Conservation (phyloP, 2,329 filamentous ascomycete species). For the Aspergillus costaricaensis region DNA sequence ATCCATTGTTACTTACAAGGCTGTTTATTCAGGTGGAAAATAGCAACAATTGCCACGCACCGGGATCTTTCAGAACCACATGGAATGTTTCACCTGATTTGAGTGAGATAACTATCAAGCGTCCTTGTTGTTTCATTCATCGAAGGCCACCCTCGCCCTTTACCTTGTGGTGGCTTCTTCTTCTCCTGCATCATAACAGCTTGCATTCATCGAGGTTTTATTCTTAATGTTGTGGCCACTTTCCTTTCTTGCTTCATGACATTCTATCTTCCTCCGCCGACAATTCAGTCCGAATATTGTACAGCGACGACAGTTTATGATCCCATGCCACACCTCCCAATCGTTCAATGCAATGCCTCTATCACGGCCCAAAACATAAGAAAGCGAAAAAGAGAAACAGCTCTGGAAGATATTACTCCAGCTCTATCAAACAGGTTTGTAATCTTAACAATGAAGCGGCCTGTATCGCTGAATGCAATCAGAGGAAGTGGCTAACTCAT, state of each 20-base stretch:
- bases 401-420: constrained; percentile 9
- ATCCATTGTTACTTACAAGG: too few relatives aligned
- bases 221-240: not conserved
- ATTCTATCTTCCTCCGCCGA: not conserved
- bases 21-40: too few relatives aligned
- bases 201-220: not conserved
- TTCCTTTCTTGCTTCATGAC: not conserved
- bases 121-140: not conserved
- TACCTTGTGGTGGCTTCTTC: not conserved
- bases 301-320: not conserved
- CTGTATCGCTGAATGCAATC: not conserved
- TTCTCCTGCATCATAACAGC: not conserved
- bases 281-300: not conserved
- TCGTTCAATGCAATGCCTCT: constrained; percentile 12
- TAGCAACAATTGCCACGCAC: not conserved
- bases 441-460: not conserved
- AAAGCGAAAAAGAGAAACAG: constrained; percentile 30
- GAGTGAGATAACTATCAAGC: not conserved
- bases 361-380: constrained; percentile 17
- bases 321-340: constrained; percentile 15
- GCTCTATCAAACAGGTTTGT: constrained; percentile 15
- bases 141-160: not conserved
- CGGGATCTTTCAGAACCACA: not conserved
- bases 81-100: not conserved
- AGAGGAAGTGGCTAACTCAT: constrained; percentile 1